phyloP scores from a whole-genome alignment of 2,329 filamentous ascomycete species.

The Aspergillus pseudonomiae region DNA sequence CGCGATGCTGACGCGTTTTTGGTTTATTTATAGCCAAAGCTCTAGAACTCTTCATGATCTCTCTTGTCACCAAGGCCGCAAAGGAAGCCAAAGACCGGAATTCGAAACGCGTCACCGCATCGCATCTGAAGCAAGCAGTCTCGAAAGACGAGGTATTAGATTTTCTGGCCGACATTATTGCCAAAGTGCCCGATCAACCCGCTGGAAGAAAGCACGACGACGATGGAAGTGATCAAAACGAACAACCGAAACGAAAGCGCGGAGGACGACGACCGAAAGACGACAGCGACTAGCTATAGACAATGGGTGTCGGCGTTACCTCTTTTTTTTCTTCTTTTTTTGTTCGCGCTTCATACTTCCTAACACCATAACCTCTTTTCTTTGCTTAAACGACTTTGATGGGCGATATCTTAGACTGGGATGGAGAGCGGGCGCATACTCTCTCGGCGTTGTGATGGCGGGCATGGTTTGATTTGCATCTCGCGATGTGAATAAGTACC shows the following conservation, averaged over 20 bases:
- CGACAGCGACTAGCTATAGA: conserved; percentile 36
- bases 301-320: neutral
- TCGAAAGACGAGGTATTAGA: conserved; percentile 90
- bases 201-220: conserved; percentile 48
- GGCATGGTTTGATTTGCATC: conserved; percentile 27
- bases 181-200: conserved; percentile 73
- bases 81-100: conserved; percentile 79
- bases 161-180: conserved; percentile 87
- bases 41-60: conserved; percentile 96
- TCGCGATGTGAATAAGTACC: conserved; percentile 24
- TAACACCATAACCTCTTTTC: conserved; percentile 9
- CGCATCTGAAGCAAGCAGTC: conserved; percentile 90
- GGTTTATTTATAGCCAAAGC: conserved; percentile 70
- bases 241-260: conserved; percentile 52
- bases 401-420: conserved; percentile 32
- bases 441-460: conserved; percentile 28
- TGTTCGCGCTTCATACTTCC: conserved; percentile 8
- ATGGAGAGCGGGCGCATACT: conserved; percentile 31
- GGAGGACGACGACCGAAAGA: conserved; percentile 45
- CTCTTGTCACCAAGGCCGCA: conserved; percentile 85
- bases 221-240: conserved; percentile 49
- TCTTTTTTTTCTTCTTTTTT: neutral
- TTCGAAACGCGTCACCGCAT: conserved; percentile 85
- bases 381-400: conserved; percentile 28
- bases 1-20: neutral